Base-by-base conservation (phyloP, 768 basidiomycete genomes). In the Bullera alba region DNA sequence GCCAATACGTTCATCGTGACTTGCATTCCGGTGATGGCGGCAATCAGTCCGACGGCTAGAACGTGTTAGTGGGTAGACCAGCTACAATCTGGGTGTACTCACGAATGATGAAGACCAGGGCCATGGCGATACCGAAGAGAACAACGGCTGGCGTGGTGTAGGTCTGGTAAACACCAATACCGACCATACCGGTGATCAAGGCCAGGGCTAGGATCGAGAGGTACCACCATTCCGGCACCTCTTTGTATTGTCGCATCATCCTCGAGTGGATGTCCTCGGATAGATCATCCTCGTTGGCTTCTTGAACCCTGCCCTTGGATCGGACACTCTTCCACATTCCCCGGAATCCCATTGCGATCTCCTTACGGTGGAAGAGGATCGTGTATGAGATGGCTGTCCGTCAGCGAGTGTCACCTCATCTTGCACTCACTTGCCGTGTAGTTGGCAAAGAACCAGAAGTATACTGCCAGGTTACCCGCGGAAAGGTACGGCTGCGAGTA, bases 11-110 rank as follows among this genome's bases (percentile, higher is more conserved):
- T 74, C 22, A 76, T 61, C 15, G 67, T 69, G 37, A 75, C 58
- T 43, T 72, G 61, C 42, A 67, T 59, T 55, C 75, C 74, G 5
- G 75, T 76, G 35, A 75, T 65, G 1, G 87, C 87, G 61, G 85
- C 83, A 45, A 90, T 78, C 80, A 91, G 86, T 54, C 85, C 85
- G 42, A 54, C 48, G n/a, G 32, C 32, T 34, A 34, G n/a, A 34
- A n/a, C 10, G 32, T 10, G 32, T n/a, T 10, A 34, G 22, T 14
- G 43, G 10, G 32, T 34, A 10, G n/a, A 34, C n/a, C n/a, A 34
- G n/a, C n/a, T 10, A 34, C 32, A 34, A n/a, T 34, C 32, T 34
- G 10, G 10, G n/a, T 34, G 32, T n/a, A n/a, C 10, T 34, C 32
- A 34, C 10, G 32, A n/a, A 34, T 10, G n/a, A 34, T n/a, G 10